A percentile compares a stretch with the other conserved stretches of the same genome.
Conservation (phyloP, 495 filamentous ascomycete species). For the Penicillium daleae region DNA sequence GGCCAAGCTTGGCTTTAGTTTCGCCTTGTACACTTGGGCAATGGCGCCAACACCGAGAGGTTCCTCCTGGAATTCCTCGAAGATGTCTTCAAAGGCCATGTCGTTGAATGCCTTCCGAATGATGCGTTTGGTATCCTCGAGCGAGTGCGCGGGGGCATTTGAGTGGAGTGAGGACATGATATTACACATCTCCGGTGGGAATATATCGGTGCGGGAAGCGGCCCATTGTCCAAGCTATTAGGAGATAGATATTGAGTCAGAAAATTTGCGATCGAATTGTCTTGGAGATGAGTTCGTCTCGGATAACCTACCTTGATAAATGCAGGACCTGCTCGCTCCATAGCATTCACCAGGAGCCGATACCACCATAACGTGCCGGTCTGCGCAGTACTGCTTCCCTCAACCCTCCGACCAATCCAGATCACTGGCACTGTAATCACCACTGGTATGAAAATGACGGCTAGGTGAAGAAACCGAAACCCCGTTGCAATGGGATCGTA, state of each 20-base stretch:
- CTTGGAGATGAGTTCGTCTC: not conserved
- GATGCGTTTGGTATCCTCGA: slow-evolving; percentile 77
- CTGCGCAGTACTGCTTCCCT: slow-evolving; percentile 68
- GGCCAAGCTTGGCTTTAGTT: slow-evolving; percentile 79
- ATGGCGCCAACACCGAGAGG: slow-evolving; percentile 96
- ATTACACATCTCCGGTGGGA: slow-evolving; percentile 89
- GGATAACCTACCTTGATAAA: slow-evolving; percentile 84
- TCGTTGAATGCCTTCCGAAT: slow-evolving; percentile 82
- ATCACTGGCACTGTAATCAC: slow-evolving; percentile 77
- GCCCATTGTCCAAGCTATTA: slow-evolving; percentile 96
- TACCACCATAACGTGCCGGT: slow-evolving; percentile 95
- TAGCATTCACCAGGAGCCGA: slow-evolving; percentile 78
- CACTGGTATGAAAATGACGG: slow-evolving; percentile 89
- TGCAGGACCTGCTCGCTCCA: slow-evolving; percentile 94
- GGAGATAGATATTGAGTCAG: slow-evolving; percentile 10
- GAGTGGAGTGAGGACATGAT: slow-evolving; percentile 96
- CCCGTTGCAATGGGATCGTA: slow-evolving; percentile 89
- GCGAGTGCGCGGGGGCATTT: slow-evolving; percentile 86
- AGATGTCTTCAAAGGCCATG: slow-evolving; percentile 83
- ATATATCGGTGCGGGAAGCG: slow-evolving; percentile 94
- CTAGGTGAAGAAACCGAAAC: slow-evolving; percentile 79
- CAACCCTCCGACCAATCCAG: slow-evolving; percentile 69
- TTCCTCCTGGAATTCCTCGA: slow-evolving; percentile 91
- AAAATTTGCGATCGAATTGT: not conserved
- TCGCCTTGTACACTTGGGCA: slow-evolving; percentile 97